These are phyloP conservation scores for Mycena amicta DNA, from an alignment of 768 basidiomycete species.

Conservation along the genomic window DNA sequence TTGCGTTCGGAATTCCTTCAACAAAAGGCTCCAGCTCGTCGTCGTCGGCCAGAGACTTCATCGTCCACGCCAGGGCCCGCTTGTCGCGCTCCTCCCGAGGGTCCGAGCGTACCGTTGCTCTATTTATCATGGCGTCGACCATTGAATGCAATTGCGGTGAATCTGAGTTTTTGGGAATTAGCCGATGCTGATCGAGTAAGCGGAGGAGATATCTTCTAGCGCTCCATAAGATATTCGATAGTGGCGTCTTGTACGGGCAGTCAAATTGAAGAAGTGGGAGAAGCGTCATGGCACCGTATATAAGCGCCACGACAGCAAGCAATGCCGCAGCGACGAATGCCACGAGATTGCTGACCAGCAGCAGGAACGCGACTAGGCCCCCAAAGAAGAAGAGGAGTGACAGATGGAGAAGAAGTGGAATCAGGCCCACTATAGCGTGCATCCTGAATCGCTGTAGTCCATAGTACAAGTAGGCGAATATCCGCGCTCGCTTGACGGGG, in stretches of 20 bases:
- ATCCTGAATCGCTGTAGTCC: slow-evolving; percentile 17
- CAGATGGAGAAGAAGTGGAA: slow-evolving; percentile 19
- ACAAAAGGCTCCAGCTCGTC: slow-evolving; percentile 20
- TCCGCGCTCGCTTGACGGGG: slow-evolving; percentile 18
- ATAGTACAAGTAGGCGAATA: slow-evolving; percentile 11
- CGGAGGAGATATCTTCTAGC: slow-evolving; percentile 8
- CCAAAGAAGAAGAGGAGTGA: slow-evolving; percentile 21
- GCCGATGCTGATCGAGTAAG: not conserved
- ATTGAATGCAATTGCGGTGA: slow-evolving; percentile 8
- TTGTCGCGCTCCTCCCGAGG: slow-evolving; percentile 16
- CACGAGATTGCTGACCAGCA: slow-evolving; percentile 6
- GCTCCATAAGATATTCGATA: slow-evolving; percentile 13
- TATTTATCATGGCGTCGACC: slow-evolving; percentile 11
- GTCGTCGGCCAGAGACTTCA: slow-evolving; percentile 20
- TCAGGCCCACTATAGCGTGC: slow-evolving; percentile 15
- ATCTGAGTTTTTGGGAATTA: not conserved
- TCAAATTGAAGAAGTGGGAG: slow-evolving; percentile 11
- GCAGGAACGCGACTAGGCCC: slow-evolving; percentile 18
- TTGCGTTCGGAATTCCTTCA: slow-evolving; percentile 13
- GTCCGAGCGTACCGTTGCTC: slow-evolving; percentile 13
- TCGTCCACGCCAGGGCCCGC: slow-evolving; percentile 20
- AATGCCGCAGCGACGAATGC: slow-evolving; percentile 6
- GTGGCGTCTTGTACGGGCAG: slow-evolving; percentile 21
- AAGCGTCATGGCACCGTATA: slow-evolving; percentile 11
- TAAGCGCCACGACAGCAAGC: not conserved